Evolutionary conservation across 192 early-diverging fungal genomes (phyloP).

Genomic region (Podila minutissima): DNA sequence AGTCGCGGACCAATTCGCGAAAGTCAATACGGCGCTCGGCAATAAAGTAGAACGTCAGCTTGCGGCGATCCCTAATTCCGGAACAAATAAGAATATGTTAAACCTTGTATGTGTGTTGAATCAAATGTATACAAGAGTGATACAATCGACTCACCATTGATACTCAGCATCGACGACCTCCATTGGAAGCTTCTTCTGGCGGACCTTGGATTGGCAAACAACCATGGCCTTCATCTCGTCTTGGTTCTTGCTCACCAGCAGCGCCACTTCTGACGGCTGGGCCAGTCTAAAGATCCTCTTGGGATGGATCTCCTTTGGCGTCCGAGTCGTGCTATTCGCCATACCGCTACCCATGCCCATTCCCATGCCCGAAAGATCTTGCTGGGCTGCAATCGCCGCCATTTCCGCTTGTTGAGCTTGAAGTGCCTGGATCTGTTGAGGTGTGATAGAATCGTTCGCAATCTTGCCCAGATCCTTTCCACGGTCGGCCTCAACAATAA

Average conservation of each 20-base stretch:
- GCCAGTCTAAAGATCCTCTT: slow-evolving; percentile 93
- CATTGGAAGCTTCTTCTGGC: slow-evolving; percentile 93
- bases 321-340: slow-evolving; percentile 54
- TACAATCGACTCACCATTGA: slow-evolving; percentile 77
- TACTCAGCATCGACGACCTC: slow-evolving; percentile 97
- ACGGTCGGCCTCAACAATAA: slow-evolving; percentile 91
- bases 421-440: slow-evolving; percentile 58
- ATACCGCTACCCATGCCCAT: slow-evolving; percentile 47
- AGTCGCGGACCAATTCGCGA: slow-evolving; percentile 92
- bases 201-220: slow-evolving; percentile 90
- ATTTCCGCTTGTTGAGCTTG: slow-evolving; percentile 57
- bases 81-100: not conserved
- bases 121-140: not conserved
- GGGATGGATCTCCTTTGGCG: slow-evolving; percentile 81
- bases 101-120: no score
- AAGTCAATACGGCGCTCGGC: slow-evolving; percentile 96
- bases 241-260: slow-evolving; percentile 81
- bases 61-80: slow-evolving; percentile 83
- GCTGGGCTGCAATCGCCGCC: slow-evolving; percentile 47
- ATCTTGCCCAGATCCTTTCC: slow-evolving; percentile 92
- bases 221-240: slow-evolving; percentile 92
- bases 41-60: slow-evolving; percentile 97
- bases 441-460: slow-evolving; percentile 71
- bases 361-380: slow-evolving; percentile 55
- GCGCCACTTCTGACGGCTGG: slow-evolving; percentile 79